These are phyloP conservation scores for Poterioochromonas sp. DNA, from an alignment of 352 stramenopile genomes.

Conservation along the genomic window DNA sequence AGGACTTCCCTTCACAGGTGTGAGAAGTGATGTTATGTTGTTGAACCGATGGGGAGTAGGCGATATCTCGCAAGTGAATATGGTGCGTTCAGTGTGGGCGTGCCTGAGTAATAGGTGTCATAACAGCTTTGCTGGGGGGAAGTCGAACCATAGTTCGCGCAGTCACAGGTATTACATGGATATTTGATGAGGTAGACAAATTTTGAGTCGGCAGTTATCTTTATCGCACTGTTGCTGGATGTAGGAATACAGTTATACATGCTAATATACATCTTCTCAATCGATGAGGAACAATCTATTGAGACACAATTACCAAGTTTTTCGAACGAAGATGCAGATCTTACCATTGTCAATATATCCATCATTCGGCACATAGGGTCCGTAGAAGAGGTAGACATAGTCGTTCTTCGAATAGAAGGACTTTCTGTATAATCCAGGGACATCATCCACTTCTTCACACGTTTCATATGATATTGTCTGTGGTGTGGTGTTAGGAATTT, in stretches of 20 bases:
- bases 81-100: no score
- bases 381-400: not conserved
- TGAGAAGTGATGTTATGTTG: no score
- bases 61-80: no score
- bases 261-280: not conserved
- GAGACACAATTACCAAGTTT: not conserved
- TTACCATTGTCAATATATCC: slow-evolving; percentile 12
- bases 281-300: slow-evolving; percentile 2
- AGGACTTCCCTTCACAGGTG: no score
- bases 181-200: not conserved
- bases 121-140: no score
- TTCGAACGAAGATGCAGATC: not conserved
- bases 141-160: no score
- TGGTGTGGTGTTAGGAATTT: slow-evolving; percentile 8
- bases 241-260: slow-evolving; percentile 15
- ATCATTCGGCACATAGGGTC: not conserved
- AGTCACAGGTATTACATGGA: not conserved
- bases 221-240: not conserved
- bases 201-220: not conserved
- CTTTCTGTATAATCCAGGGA: slow-evolving; percentile 8
- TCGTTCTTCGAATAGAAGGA: slow-evolving; percentile 2
- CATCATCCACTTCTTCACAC: not conserved
- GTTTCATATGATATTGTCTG: slow-evolving; percentile 15
- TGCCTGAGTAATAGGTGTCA: no score
- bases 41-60: no score